Evolutionary conservation across 352 stramenopile genomes (phyloP).

Genomic region (Globisporangium perplexum): DNA sequence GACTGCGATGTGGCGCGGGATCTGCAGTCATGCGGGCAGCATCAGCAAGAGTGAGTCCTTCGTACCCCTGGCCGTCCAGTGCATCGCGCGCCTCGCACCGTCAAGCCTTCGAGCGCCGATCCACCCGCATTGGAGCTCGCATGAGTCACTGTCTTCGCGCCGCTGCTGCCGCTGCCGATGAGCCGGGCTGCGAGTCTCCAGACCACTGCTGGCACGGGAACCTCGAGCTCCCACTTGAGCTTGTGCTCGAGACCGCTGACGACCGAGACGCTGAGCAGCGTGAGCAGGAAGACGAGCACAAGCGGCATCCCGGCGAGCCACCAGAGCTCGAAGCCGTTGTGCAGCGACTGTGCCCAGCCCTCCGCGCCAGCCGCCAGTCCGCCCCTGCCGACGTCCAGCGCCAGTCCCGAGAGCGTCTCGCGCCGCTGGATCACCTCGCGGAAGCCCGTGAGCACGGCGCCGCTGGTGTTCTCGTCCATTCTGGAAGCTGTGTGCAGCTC

Average conservation of each 20-base stretch:
- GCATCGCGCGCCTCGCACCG: slow-evolving; percentile 12
- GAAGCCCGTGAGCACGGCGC: slow-evolving; percentile 31
- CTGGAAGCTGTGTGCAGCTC: neutral
- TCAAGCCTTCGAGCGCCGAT: slow-evolving; percentile 15
- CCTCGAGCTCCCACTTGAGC: slow-evolving; percentile 19
- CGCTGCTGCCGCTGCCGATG: slow-evolving; percentile 1
- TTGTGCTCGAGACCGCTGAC: slow-evolving; percentile 48
- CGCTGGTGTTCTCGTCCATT: slow-evolving; percentile 72
- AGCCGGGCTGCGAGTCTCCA: slow-evolving; percentile 14
- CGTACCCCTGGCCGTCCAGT: neutral
- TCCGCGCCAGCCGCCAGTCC: slow-evolving; percentile 5
- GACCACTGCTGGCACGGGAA: slow-evolving; percentile 14
- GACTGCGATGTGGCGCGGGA: slow-evolving; percentile 89
- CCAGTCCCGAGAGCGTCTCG: slow-evolving; percentile 50
- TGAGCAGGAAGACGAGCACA: slow-evolving; percentile 61
- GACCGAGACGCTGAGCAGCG: slow-evolving; percentile 68
- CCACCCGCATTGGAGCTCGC: neutral
- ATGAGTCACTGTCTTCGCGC: neutral
- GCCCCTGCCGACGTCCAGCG: slow-evolving; percentile 10
- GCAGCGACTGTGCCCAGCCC: slow-evolving; percentile 43
- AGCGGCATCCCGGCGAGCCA: slow-evolving; percentile 81
- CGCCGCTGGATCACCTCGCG: slow-evolving; percentile 40
- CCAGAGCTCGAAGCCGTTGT: slow-evolving; percentile 86
- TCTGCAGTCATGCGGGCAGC: slow-evolving; percentile 16
- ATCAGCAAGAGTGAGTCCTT: neutral